A percentile compares a stretch with the other conserved stretches of the same genome.
Evolutionary conservation across 2,329 filamentous ascomycete species (phyloP).

Genomic region (Penicillium sp.): DNA sequence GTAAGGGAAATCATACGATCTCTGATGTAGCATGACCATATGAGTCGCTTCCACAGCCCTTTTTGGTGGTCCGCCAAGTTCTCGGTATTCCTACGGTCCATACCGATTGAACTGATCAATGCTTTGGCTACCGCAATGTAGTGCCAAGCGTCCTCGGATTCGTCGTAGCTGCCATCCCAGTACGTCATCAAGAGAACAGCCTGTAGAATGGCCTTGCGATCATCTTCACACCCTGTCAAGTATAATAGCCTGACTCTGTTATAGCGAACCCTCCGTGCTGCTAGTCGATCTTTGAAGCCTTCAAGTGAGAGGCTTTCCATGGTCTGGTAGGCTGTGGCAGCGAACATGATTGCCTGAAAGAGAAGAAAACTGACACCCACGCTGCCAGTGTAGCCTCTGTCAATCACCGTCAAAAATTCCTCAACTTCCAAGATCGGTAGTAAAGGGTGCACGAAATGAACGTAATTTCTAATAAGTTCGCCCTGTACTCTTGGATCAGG

Average conservation of each 20-base stretch:
- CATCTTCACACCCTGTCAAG: background rate
- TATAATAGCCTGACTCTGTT: background rate
- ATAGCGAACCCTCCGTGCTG: background rate
- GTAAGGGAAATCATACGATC: background rate
- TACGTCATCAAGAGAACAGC: background rate
- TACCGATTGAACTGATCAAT: background rate
- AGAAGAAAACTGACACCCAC: background rate
- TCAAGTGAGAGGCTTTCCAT: background rate
- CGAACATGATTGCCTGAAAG: background rate
- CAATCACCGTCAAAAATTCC: background rate
- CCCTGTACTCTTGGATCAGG: background rate
- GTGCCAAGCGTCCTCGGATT: background rate
- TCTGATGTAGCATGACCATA: background rate
- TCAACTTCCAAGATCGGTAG: background rate
- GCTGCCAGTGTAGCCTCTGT: background rate
- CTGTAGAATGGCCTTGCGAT: background rate
- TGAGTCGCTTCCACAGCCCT: background rate
- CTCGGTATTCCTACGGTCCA: no score
- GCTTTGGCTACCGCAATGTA: background rate
- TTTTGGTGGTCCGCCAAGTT: no score
- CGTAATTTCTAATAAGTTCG: background rate
- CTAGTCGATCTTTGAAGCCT: background rate
- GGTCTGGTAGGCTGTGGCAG: background rate
- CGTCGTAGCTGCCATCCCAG: background rate
- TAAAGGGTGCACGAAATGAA: background rate